Conservation (phyloP, 805 yeast species). For the Zygotorulaspora florentina region DNA sequence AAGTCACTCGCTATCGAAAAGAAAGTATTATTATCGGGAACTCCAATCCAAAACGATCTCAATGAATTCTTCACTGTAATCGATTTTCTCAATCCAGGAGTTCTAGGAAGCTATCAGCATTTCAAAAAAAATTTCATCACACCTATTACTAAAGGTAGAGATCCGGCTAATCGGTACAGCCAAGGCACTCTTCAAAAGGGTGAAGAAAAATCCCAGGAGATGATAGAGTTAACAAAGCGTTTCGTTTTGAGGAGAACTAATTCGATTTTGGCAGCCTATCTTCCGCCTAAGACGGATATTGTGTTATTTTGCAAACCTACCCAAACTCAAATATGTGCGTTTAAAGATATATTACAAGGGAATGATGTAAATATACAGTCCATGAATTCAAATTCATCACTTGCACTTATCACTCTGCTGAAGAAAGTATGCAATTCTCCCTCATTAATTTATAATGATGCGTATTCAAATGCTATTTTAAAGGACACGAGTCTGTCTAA, state of each 20-base stretch:
- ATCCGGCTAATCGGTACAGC: slow-evolving; percentile 51
- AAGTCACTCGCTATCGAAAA: slow-evolving; percentile 49
- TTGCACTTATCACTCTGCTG: slow-evolving; percentile 67
- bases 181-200: slow-evolving; percentile 51
- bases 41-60: slow-evolving; percentile 92
- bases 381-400: slow-evolving; percentile 40
- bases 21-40: slow-evolving; percentile 73
- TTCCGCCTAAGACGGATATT: slow-evolving; percentile 72
- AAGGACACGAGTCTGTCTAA: slow-evolving; percentile 6
- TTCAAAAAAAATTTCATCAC: slow-evolving; percentile 59
- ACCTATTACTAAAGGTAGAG: slow-evolving; percentile 74
- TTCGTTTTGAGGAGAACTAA: slow-evolving; percentile 75
- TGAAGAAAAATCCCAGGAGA: slow-evolving; percentile 54
- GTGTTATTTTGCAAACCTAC: slow-evolving; percentile 79
- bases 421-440: slow-evolving; percentile 86
- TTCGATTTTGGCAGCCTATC: slow-evolving; percentile 48
- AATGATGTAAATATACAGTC: slow-evolving; percentile 28
- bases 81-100: slow-evolving; percentile 80
- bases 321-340: slow-evolving; percentile 50
- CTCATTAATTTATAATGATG: slow-evolving; percentile 50
- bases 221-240: slow-evolving; percentile 57
- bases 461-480: slow-evolving; percentile 20
- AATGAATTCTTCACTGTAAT: slow-evolving; percentile 75
- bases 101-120: slow-evolving; percentile 57
- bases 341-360: slow-evolving; percentile 43